These are phyloP conservation scores for Xylaria acuta DNA, from an alignment of 495 filamentous ascomycete genomes.

Conservation along the genomic window DNA sequence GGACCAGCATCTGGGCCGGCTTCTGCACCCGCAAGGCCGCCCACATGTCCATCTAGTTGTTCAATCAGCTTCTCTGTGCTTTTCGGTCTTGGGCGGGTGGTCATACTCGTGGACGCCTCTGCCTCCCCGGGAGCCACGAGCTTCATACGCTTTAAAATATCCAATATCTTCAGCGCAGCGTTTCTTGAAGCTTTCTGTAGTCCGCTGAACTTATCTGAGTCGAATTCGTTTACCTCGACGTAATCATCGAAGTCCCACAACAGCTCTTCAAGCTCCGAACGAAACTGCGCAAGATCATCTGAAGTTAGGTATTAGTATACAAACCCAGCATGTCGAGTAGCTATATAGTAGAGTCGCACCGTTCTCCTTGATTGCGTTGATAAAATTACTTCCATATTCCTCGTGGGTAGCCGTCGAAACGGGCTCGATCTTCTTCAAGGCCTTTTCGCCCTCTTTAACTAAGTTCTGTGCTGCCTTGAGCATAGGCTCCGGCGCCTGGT, in stretches of 20 bases:
- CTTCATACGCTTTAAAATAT: constrained; percentile 51
- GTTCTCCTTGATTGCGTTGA: constrained; percentile 51
- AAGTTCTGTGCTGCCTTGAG: constrained; percentile 48
- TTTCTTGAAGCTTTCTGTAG: constrained; percentile 47
- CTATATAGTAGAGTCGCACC: constrained; percentile 32
- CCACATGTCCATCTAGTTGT: constrained; percentile 36
- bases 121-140: constrained; percentile 40
- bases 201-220: constrained; percentile 44
- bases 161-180: constrained; percentile 45
- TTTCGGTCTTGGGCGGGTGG: constrained; percentile 31
- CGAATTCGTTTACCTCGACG: constrained; percentile 48
- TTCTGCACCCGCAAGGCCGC: constrained; percentile 36
- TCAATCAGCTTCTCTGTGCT: constrained; percentile 34
- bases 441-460: constrained; percentile 48
- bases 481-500: constrained; percentile 43
- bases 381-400: constrained; percentile 47
- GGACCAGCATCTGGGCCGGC: constrained; percentile 38
- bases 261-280: constrained; percentile 46
- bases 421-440: constrained; percentile 52
- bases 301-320: constrained; percentile 19
- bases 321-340: background rate
- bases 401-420: constrained; percentile 47
- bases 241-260: constrained; percentile 54
- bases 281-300: constrained; percentile 51
- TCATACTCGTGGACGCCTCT: constrained; percentile 34